A percentile compares a stretch with the other conserved stretches of the same genome.
Conservation (phyloP, 208 protist species). For the Blastocrithidia nonstop region DNA sequence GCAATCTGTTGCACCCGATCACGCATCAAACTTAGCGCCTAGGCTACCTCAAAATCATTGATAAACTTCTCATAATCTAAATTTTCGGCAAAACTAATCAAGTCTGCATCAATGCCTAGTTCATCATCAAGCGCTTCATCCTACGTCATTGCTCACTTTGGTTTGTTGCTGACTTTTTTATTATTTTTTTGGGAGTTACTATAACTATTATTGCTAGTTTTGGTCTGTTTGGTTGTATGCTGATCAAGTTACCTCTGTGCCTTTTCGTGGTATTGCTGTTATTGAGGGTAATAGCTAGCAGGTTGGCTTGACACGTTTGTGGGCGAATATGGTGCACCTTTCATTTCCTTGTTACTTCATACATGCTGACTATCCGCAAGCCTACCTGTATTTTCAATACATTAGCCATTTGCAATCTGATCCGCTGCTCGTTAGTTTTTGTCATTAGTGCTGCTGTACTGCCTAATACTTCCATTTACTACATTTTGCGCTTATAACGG, state of each 20-base stretch:
- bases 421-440: no score
- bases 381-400: no score
- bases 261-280: constrained; percentile 10
- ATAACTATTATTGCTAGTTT: no score
- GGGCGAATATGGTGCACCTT: no score
- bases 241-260: no score
- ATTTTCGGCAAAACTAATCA: constrained; percentile 75
- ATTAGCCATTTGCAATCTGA: no score
- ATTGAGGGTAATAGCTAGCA: constrained; percentile 17
- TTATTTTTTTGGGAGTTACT: no score
- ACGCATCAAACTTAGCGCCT: constrained; percentile 79
- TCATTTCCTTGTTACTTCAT: no score
- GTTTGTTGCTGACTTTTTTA: constrained; percentile 28
- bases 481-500: no score
- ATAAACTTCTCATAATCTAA: constrained; percentile 85
- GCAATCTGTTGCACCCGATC: constrained; percentile 78
- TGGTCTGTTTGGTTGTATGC: not conserved
- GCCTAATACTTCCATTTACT: no score
- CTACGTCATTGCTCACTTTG: constrained; percentile 85
- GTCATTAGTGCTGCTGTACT: no score
- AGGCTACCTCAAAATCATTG: constrained; percentile 77
- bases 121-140: constrained; percentile 82
- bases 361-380: no score
- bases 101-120: constrained; percentile 35
- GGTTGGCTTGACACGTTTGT: not conserved